Evolutionary conservation across 306 rosid genomes (phyloP).

Genomic region (Castanopsis chinensis): DNA sequence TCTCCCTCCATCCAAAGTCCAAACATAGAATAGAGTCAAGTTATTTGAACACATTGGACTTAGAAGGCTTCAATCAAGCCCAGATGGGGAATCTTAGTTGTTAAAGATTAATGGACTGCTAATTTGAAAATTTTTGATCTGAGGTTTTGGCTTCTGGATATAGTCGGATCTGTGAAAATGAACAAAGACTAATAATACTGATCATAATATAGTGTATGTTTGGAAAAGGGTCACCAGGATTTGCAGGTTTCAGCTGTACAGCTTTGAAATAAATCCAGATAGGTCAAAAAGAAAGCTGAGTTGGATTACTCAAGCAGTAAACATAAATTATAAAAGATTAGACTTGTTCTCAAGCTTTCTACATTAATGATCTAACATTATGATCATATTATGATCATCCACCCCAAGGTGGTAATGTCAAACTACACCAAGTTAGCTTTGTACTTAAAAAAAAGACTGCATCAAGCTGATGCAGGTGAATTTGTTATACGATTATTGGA

Average conservation of each 20-base stretch:
- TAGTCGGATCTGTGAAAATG: not conserved
- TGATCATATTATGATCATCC: slow-evolving; percentile 31
- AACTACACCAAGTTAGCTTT: slow-evolving; percentile 26
- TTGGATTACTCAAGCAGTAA: not conserved
- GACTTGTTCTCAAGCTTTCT: slow-evolving; percentile 6
- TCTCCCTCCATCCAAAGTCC: too few relatives aligned
- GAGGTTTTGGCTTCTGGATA: not conserved
- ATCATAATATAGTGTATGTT: too few relatives aligned
- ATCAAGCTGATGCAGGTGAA: slow-evolving; percentile 52
- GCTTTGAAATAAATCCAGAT: not conserved
- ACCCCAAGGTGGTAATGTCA: slow-evolving; percentile 21
- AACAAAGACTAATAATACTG: too few relatives aligned
- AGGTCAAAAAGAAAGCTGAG: not conserved
- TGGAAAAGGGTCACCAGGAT: not conserved
- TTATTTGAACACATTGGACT: too few relatives aligned
- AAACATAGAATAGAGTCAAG: too few relatives aligned
- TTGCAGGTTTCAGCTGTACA: not conserved
- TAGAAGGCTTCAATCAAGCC: too few relatives aligned
- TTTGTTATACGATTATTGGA: slow-evolving; percentile 17
- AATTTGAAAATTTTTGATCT: not conserved
- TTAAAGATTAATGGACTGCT: too few relatives aligned
- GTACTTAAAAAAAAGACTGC: slow-evolving; percentile 18
- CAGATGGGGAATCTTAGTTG: too few relatives aligned
- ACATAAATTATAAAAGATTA: not conserved
- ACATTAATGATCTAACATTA: slow-evolving; percentile 3